Percentiles rank a stretch among this genome's conserved stretches.
These are phyloP conservation scores for Aureobasidium sp. DNA, from an alignment of 2,329 filamentous ascomycete species.

Conservation along the genomic window DNA sequence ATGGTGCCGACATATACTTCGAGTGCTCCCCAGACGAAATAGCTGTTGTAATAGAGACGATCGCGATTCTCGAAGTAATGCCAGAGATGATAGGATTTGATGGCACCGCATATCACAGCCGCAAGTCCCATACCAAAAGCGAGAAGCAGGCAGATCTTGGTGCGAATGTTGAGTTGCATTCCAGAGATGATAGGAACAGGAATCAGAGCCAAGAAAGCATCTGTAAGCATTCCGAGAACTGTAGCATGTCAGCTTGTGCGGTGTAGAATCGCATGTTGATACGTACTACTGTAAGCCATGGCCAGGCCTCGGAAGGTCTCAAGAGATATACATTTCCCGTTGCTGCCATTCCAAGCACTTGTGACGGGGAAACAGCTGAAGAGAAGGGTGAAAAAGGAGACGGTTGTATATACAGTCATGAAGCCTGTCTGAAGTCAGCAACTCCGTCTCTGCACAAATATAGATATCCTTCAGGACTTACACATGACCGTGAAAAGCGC, in stretches of 20 bases:
- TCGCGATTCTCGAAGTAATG: constrained; percentile 28
- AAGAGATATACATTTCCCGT: constrained; percentile 36
- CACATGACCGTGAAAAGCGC: constrained; percentile 37
- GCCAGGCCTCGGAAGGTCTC: constrained; percentile 36
- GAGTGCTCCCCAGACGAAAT: constrained; percentile 38
- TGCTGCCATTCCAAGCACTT: constrained; percentile 35
- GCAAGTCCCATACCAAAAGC: constrained; percentile 33
- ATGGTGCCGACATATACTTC: constrained; percentile 38
- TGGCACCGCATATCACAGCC: constrained; percentile 34
- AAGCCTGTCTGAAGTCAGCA: constrained; percentile 28
- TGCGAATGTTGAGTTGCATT: constrained; percentile 35
- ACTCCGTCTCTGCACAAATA: neutral
- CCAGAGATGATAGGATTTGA: constrained; percentile 34
- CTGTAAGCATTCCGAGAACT: constrained; percentile 32
- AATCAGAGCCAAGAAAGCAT: constrained; percentile 33
- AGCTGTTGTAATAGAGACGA: constrained; percentile 29
- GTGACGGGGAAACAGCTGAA: constrained; percentile 39
- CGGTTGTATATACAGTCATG: constrained; percentile 33
- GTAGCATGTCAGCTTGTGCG: constrained; percentile 8
- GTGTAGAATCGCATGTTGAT: constrained; percentile 12
- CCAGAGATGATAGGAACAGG: constrained; percentile 37
- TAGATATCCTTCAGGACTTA: constrained; percentile 19
- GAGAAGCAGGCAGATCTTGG: constrained; percentile 30
- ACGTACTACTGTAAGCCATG: constrained; percentile 37
- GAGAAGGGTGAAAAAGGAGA: constrained; percentile 38